Evolutionary conservation across 2,329 filamentous ascomycete genomes (phyloP), one percentile per base, ranked within the genome.

Genomic region (Cylindrodendrum hubeiense): DNA sequence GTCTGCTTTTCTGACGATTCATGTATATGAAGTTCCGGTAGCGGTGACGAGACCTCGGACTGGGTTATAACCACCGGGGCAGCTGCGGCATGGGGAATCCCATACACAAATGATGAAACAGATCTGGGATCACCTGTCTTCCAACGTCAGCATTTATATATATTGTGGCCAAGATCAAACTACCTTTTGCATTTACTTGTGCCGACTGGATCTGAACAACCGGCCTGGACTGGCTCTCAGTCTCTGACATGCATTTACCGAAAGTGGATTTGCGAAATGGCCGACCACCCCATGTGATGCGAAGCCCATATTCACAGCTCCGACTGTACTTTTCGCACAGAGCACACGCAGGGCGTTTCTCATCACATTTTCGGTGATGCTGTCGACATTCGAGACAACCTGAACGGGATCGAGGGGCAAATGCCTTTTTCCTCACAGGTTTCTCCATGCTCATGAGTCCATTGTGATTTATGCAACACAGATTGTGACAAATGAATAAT

Each of bases 331-430:
- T 51, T 4, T 39, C 33, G 17, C 59, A 62, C 13, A 56, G 17
- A 10, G 43, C 44, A 6, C 52, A 62, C 21, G 13, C 22, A 13
- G 59, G 59, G 6, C 28, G 59, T n/a, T 3, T 4, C 21, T 62
- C 51, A 26, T 62, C 59, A 34, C 59, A 62, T 17, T 62, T 62
- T 10, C 44, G 51, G 44, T 62, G 59, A n/a, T 56, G 59, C 10
- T 56, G 44, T n/a, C 59, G 24, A 10, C 59, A 62, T 19, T 33
- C 19, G 6, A 49, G 52, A n/a, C 59, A 62, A 6, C 59, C 59
- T 4, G 33, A 55, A 5, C 59, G 59, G 34, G 59, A 50, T 8
- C 59, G 33, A 10, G 59, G 59, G 12, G 51, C 24, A 17, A n/a
- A 34, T n/a, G 22, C 37, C 30, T 49, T 60, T 21, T 46, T 54